Percentiles rank a stretch among this genome's conserved stretches.
Conservation (phyloP, 2,329 filamentous ascomycete species). For the Cryphonectria naterciae region DNA sequence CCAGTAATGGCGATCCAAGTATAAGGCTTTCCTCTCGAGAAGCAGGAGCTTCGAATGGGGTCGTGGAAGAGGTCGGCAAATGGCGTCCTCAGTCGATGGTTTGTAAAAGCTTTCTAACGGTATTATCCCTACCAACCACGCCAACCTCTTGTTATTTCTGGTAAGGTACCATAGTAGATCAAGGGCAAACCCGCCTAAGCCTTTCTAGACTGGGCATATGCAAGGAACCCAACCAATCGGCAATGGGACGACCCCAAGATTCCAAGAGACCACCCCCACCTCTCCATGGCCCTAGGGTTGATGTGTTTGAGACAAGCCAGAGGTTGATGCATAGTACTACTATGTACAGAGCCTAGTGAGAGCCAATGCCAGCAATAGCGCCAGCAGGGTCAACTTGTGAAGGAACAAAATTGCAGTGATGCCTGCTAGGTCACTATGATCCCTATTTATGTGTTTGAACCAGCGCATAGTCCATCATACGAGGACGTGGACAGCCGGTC, state of each 20-base stretch:
- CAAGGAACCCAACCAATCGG: slow-evolving; percentile 7
- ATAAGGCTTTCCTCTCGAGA: neutral
- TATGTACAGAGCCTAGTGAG: neutral
- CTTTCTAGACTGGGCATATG: neutral
- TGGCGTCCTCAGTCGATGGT: neutral
- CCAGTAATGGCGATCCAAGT: neutral
- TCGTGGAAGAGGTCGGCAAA: neutral
- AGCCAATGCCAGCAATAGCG: neutral
- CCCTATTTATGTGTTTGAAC: neutral
- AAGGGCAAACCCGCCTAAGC: slow-evolving; percentile 3
- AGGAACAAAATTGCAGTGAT: too few species aligned
- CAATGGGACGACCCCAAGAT: neutral
- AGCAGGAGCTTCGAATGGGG: neutral
- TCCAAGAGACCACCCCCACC: neutral
- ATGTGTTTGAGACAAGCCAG: neutral
- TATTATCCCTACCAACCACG: slow-evolving; percentile 3
- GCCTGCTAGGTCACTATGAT: neutral
- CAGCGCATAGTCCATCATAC: neutral
- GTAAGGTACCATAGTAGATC: neutral
- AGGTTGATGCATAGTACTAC: neutral
- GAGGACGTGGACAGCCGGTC: neutral
- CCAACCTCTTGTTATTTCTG: slow-evolving; percentile 1
- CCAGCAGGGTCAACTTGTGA: neutral
- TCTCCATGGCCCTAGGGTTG: neutral
- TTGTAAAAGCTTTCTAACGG: neutral